Conservation (phyloP, 2,329 filamentous ascomycete species). For the Drechslera avenae region DNA sequence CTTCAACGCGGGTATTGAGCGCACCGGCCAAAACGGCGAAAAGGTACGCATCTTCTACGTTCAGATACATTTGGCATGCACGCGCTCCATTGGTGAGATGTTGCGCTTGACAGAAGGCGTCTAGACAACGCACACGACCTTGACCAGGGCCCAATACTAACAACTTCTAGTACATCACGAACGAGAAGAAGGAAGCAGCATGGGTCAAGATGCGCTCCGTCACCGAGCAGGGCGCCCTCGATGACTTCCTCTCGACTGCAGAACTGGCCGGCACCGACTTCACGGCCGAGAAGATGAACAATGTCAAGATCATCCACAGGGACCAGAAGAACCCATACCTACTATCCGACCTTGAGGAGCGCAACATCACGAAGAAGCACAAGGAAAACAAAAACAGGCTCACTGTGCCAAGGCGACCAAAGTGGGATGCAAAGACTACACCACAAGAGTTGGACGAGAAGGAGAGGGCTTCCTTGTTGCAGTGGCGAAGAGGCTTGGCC, state of each 20-base stretch:
- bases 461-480: slow-evolving; percentile 80
- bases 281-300: slow-evolving; percentile 98
- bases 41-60: slow-evolving; percentile 54
- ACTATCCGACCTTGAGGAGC: slow-evolving; percentile 82
- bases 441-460: slow-evolving; percentile 76
- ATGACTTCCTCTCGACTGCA: slow-evolving; percentile 94
- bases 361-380: slow-evolving; percentile 78
- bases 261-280: slow-evolving; percentile 98
- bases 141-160: slow-evolving; percentile 26
- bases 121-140: not conserved
- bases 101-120: not conserved
- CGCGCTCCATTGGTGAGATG: not conserved
- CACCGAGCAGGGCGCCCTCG: slow-evolving; percentile 93
- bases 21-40: slow-evolving; percentile 75
- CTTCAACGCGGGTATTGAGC: slow-evolving; percentile 68
- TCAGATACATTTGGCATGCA: not conserved
- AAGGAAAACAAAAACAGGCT: slow-evolving; percentile 76
- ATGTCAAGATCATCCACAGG: slow-evolving; percentile 96
- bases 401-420: slow-evolving; percentile 86
- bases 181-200: slow-evolving; percentile 84
- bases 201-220: slow-evolving; percentile 99
- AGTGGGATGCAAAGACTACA: slow-evolving; percentile 87
- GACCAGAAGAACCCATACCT: slow-evolving; percentile 96
- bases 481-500: slow-evolving; percentile 88
- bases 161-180: slow-evolving; percentile 76